Evolutionary conservation across 192 early-diverging fungal genomes (phyloP), one percentile per base, ranked within the genome.

Genomic region (Phlyctochytrium bullatum): DNA sequence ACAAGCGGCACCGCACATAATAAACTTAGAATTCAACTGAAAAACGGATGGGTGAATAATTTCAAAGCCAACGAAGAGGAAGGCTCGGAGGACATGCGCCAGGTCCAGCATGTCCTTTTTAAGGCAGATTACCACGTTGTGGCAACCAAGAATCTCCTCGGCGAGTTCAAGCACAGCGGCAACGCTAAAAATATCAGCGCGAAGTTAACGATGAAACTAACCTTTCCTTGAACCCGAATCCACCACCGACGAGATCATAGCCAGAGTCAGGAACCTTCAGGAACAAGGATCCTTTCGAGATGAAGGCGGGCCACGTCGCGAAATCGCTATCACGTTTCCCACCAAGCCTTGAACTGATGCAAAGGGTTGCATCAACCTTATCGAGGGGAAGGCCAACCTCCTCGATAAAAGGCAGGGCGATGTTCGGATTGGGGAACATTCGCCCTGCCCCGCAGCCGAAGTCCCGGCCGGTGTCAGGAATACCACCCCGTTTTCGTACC

Each of bases 61-160:
- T 50, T 73, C 72, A 61, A 73, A 73, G 12, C 72, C 72, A 64
- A 73, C 72, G 52, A 73, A 73, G 34, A 73, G 36, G 60, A 73
- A 65, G 2, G 72, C 54, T 4, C 72, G 72, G 16, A 73, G 32
- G 56, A 53, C 47, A 67, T 33, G 40, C 40, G 61, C 31, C 16
- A 73, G n/a, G 70, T 73, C 72, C 36, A 32, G 47, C 25, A 67
- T 53, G 24, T 53, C 54, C 60, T 73, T 73, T 24, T 73, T 59
- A 6, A 73, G 34, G 34, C 72, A 73, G 20, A 73, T 57, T 1
- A 73, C 72, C 1, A 73, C 29, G 33, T 34, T 70, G 33, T 52
- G 12, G 4, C 56, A 53, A 16, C 59, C 65, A 16, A 73, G 34
- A 58, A 73, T 60, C 50, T 66, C 64, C 52, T 73, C 72, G 36